Conservation (phyloP, 805 yeast species). For the Schizosaccharomyces lindneri region DNA sequence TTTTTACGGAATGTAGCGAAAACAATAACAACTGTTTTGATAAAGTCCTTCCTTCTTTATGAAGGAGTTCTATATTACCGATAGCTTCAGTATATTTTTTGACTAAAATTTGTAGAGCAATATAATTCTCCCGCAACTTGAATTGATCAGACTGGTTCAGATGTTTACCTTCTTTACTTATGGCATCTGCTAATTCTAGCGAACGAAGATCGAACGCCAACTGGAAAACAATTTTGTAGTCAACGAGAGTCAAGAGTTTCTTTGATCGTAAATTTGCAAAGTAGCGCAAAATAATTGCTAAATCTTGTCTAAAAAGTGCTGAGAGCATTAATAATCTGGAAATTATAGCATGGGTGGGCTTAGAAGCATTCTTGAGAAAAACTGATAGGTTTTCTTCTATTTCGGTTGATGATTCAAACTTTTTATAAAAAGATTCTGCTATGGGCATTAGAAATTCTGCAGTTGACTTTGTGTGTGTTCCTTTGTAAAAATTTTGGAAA, state of each 20-base stretch:
- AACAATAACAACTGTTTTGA: too few relatives aligned
- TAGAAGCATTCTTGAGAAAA: too few relatives aligned
- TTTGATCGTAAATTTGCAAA: not conserved
- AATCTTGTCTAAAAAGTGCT: not conserved
- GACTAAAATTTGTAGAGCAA: not conserved
- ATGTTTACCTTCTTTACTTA: not conserved
- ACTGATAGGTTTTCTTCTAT: too few relatives aligned
- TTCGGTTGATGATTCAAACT: too few relatives aligned
- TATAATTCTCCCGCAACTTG: not conserved
- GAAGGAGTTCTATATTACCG: too few relatives aligned
- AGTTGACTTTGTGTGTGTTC: not conserved
- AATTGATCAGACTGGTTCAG: not conserved
- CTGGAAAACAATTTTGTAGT: not conserved
- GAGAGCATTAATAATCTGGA: not conserved
- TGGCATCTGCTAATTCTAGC: not conserved
- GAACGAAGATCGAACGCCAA: not conserved
- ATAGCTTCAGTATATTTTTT: too few relatives aligned
- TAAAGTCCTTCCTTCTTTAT: too few relatives aligned
- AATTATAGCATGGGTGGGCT: not conserved
- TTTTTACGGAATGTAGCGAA: too few relatives aligned
- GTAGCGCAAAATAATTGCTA: not conserved
- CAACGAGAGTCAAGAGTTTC: not conserved
- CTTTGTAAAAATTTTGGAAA: not conserved
- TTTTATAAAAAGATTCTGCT: not conserved
- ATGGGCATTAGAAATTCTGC: not conserved